phyloP scores from a whole-genome alignment of 768 basidiomycete species.

The Tephrocybe sp. region DNA sequence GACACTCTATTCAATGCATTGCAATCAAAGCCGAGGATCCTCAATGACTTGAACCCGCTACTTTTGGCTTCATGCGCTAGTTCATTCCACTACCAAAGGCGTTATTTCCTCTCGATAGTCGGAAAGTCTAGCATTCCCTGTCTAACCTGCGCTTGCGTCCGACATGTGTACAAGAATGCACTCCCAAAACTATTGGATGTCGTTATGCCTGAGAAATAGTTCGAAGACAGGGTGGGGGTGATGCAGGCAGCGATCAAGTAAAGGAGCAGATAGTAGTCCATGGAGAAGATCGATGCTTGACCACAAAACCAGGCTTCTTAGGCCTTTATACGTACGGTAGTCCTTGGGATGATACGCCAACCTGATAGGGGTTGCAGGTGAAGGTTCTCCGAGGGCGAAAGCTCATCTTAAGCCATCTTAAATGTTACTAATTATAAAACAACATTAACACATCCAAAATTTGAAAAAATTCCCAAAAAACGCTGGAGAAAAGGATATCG shows the following conservation, averaged over 20 bases:
- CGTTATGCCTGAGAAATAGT: slow-evolving; percentile 29
- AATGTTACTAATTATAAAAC: too few species aligned
- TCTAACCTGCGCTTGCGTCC: slow-evolving; percentile 30
- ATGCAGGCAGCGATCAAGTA: background rate
- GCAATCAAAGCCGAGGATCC: slow-evolving; percentile 35
- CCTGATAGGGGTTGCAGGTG: too few species aligned
- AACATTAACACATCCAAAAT: too few species aligned
- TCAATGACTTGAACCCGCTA: slow-evolving; percentile 30
- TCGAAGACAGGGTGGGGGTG: slow-evolving; percentile 19
- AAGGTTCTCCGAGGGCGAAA: too few species aligned
- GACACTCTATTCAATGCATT: slow-evolving; percentile 31
- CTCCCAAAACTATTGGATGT: slow-evolving; percentile 28
- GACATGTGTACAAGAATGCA: slow-evolving; percentile 26
- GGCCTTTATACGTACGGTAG: background rate
- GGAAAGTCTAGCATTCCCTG: background rate
- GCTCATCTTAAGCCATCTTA: too few species aligned
- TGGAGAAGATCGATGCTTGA: background rate
- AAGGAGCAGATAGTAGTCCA: background rate
- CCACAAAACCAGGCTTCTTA: background rate
- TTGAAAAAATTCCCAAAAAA: too few species aligned
- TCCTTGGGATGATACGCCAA: background rate
- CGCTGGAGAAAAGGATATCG: too few species aligned
- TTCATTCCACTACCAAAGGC: slow-evolving; percentile 26
- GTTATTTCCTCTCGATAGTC: background rate
- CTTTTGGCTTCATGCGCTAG: slow-evolving; percentile 25